Evolutionary conservation across 2,329 filamentous ascomycete genomes (phyloP), one percentile per base, ranked within the genome.

Genomic region (Microsporum audouinii): DNA sequence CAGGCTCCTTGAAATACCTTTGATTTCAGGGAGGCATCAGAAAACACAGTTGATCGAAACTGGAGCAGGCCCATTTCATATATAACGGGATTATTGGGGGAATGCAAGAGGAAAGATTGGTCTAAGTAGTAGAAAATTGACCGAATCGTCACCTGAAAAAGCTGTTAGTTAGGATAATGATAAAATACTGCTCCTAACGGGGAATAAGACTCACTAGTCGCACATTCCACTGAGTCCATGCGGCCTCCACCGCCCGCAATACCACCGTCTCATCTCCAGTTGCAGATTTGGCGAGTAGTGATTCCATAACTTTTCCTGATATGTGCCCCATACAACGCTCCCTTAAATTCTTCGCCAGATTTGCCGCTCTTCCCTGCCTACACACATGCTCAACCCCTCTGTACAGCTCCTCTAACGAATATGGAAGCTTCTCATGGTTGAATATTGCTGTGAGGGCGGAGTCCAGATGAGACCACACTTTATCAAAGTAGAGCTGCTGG

Each of bases 121-220:
- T 99, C 92, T 65, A 99, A 82, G 70, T 91, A 99, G 76, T 91
- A 95, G 75, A 96, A 97, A 43, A 95, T 88, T 65, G 88, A 92
- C 57, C 91, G 84, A 59, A 99, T 83, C 12, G 86, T 85, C 65
- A 85, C 82, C 85, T 91, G 66, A 43, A n/a, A 12, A 55, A 29
- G 10, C 14, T 43, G 6, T 39, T 41, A 38, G 61, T 31, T 27
- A 38, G 4, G n/a, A 55, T 61, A 47, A 58, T 7, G 8, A 33
- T 27, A 34, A 41, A 57, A 41, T 8, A 17, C 10, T 27, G 27
- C 12, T 2, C 38, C 29, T 1, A 27, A 7, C 34, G 29, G 31
- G 8, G 23, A n/a, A 14, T 27, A 34, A 17, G 33, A 72, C 83
- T 66, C 78, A 89, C 88, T 75, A 90, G 79, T 73, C 94, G 88